Base-by-base conservation (phyloP, 73 alveolate genomes). In the Paramecium primaurelia region DNA sequence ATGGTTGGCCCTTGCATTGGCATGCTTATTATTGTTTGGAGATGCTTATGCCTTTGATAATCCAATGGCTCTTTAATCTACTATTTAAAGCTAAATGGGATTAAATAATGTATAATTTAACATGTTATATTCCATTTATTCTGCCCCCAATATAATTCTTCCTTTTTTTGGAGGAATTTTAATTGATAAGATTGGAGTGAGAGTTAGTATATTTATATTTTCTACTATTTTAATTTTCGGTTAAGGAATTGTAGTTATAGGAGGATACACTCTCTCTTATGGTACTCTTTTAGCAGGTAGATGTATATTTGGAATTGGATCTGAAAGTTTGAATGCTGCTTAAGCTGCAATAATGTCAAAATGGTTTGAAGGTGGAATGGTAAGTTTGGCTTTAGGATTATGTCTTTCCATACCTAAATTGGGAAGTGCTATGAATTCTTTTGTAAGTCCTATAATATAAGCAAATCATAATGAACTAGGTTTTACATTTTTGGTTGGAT, bases 131-230 rank as follows among this genome's bases (percentile, higher is more conserved):
- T 71, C 94, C 9, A 89, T 89, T 10, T 89, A 89, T 47, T 89
- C 94, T 34, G 80, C 75, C 14, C 94, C 94, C 16, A 89, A 89
- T 26, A 83, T 89, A 71, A 89, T 89, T 12, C 83, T 89, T 32
- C 94, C 94, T 36, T 73, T 89, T 64, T 89, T 89, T 44, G 94
- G 94, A 14, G 94, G 94, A 38, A 83, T 89, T 14, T 25, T 89
- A 38, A 89, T 83, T 26, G 94, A 89, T 89, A 89, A 71, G 22
- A 89, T 89, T 14, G 94, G 94, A 80, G 91, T 80, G 12, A 42
- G 91, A 80, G 28, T 80, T 2, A 45, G 77, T 45, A 80, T 80
- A 40, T 26, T 80, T 25, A 26, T 80, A 49, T 80, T 80, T 25
- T 80, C 91, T 28, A 80, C 91, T 3, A 80, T 80, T 7, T 12